Conservation (phyloP, 2,329 filamentous ascomycete genomes). For the Didymosphaeria variabile region DNA sequence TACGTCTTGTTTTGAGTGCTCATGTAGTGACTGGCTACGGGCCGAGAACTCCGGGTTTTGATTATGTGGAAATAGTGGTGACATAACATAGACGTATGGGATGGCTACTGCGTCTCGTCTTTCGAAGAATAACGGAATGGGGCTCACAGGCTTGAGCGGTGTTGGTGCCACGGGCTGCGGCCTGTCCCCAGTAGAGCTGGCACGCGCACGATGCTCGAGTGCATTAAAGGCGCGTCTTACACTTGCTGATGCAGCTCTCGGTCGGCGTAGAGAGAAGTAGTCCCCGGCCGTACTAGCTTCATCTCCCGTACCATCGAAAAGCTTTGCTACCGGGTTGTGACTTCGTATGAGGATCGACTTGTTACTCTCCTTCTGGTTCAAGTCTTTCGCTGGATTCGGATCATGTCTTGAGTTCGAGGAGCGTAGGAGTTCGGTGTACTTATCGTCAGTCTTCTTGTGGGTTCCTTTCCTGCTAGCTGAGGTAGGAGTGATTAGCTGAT, state of each 20-base stretch:
- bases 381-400: neutral
- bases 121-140: constrained; percentile 9
- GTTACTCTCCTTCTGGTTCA: constrained; percentile 15
- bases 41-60: neutral
- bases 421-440: neutral
- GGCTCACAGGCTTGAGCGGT: constrained; percentile 14
- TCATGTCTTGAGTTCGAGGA: neutral
- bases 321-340: constrained; percentile 30
- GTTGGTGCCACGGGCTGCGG: constrained; percentile 15
- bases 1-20: neutral
- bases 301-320: constrained; percentile 32
- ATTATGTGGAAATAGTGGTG: neutral
- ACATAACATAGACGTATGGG: constrained; percentile 9
- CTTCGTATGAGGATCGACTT: constrained; percentile 23
- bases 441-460: constrained; percentile 11
- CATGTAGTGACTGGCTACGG: neutral
- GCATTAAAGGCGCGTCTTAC: neutral
- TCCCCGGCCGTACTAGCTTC: neutral
- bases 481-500: neutral
- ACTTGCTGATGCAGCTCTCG: constrained; percentile 1
- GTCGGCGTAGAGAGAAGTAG: constrained; percentile 14
- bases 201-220: neutral
- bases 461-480: neutral
- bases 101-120: constrained; percentile 17
- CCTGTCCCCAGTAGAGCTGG: constrained; percentile 13